Evolutionary conservation across 352 stramenopile genomes (phyloP), one percentile per base, ranked within the genome.

Genomic region (Phytophthora constricta): DNA sequence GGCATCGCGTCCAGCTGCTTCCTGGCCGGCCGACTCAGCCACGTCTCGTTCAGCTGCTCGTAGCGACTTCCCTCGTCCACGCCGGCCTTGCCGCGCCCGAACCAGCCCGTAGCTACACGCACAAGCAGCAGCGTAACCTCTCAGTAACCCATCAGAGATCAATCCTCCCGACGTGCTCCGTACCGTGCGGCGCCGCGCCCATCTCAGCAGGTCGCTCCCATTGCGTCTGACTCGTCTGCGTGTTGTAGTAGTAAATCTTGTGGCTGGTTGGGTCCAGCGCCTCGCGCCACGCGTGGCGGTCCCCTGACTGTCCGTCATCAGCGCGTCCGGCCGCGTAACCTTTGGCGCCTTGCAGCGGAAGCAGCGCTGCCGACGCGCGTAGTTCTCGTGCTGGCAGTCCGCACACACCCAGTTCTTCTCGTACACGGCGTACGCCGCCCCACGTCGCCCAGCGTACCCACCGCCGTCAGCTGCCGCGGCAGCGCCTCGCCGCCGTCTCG

Each of bases 231-330:
- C 90, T 86, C 8, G 93, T 97, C 60, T 91, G 59, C 19, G 75
- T 83, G 72, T 98, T 97, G 73, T 96, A 97, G 81, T 98, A 98
- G 78, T 98, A 98, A 25, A 98, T 91, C 68, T 97, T 92, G 54
- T 94, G 85, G 23, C 80, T 92, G n/a, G 72, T 65, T 5, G 89
- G 85, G 65, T 98, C 94, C 61, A 98, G 78, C 41, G 92, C 92
- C 63, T 98, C 94, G 46, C 88, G 84, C 94, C 94, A 98, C 57
- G 78, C 19, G 70, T 93, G 82, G 70, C 47, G 54, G 83, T 76
- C 20, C 73, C 81, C 27, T 75, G 64, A 49, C 70, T 90, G 58
- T 80, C 71, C 26, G 80, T 76, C 27, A 92, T 77, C 28, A 90
- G 70, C 42, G 84, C 85, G 56, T 92, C 73, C 0, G 85, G 76